A percentile compares a stretch with the other conserved stretches of the same genome.
These are phyloP conservation scores for Colletotrichum paranaense DNA, from an alignment of 2,329 filamentous ascomycete genomes.

Conservation along the genomic window DNA sequence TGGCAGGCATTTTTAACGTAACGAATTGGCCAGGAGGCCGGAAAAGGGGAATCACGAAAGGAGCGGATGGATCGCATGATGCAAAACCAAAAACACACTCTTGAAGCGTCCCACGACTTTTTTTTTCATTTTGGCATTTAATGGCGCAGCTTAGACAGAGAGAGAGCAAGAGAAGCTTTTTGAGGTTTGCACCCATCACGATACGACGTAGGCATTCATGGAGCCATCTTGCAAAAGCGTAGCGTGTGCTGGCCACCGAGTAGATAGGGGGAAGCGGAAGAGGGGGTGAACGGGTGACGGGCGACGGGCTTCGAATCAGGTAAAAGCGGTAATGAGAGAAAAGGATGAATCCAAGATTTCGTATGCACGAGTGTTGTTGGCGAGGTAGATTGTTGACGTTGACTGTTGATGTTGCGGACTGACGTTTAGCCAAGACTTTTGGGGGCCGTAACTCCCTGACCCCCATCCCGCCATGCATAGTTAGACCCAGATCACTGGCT, in stretches of 20 bases:
- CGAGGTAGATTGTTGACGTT: no score
- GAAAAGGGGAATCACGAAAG: slow-evolving; percentile 21
- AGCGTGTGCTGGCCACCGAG: slow-evolving; percentile 17
- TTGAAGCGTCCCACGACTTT: slow-evolving; percentile 29
- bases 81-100: neutral
- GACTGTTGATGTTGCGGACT: neutral
- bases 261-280: neutral
- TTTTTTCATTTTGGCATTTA: slow-evolving; percentile 23
- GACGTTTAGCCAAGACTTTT: neutral
- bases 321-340: slow-evolving; percentile 1
- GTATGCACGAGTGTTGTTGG: neutral
- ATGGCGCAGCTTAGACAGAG: slow-evolving; percentile 33
- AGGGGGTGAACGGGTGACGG: neutral
- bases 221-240: neutral
- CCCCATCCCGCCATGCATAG: neutral
- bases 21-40: slow-evolving; percentile 8
- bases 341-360: neutral
- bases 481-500: neutral
- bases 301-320: neutral
- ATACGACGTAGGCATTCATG: neutral
- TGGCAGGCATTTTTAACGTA: neutral
- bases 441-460: no score
- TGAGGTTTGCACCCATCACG: neutral
- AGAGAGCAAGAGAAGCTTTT: neutral
- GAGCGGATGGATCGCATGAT: slow-evolving; percentile 13